phyloP scores from a whole-genome alignment of 805 yeast genomes.

The Candida sakaeoensis region DNA sequence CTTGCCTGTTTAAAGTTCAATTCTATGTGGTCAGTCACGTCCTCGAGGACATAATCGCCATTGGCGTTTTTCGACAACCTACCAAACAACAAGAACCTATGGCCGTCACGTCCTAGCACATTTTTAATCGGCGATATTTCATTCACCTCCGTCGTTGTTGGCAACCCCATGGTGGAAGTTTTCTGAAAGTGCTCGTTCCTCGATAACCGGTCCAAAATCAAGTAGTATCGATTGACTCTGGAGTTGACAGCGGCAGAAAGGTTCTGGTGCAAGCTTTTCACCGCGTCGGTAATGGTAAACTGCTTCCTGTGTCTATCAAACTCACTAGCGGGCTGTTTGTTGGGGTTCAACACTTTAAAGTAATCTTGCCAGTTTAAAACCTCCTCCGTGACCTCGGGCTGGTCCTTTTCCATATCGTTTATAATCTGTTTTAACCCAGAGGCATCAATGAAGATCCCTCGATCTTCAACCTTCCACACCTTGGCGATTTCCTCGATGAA shows the following conservation, averaged over 20 bases:
- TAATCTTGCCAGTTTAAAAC: constrained; percentile 67
- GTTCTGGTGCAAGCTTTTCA: constrained; percentile 14
- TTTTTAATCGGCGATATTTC: constrained; percentile 74
- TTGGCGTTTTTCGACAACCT: constrained; percentile 57
- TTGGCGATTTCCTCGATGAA: constrained; percentile 76
- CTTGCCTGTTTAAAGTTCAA: constrained; percentile 60
- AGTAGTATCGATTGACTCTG: constrained; percentile 53
- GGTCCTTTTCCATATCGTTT: constrained; percentile 43
- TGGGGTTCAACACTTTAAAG: constrained; percentile 61
- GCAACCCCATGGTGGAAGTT: constrained; percentile 38
- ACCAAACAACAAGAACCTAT: constrained; percentile 75
- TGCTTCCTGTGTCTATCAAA: constrained; percentile 64
- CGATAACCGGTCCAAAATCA: constrained; percentile 65
- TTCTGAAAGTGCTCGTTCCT: constrained; percentile 75
- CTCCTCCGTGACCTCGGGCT: constrained; percentile 18
- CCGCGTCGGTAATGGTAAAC: constrained; percentile 37
- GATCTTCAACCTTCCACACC: constrained; percentile 84
- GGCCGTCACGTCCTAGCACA: constrained; percentile 79
- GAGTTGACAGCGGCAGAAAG: constrained; percentile 30
- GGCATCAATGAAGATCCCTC: constrained; percentile 83
- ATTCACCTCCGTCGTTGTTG: no score
- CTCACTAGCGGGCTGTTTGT: constrained; percentile 57
- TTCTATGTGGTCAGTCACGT: constrained; percentile 69
- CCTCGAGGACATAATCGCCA: constrained; percentile 78
- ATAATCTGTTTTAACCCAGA: constrained; percentile 62